phyloP scores from a whole-genome alignment of 2,329 filamentous ascomycete genomes.

The Aspergillus melleus region DNA sequence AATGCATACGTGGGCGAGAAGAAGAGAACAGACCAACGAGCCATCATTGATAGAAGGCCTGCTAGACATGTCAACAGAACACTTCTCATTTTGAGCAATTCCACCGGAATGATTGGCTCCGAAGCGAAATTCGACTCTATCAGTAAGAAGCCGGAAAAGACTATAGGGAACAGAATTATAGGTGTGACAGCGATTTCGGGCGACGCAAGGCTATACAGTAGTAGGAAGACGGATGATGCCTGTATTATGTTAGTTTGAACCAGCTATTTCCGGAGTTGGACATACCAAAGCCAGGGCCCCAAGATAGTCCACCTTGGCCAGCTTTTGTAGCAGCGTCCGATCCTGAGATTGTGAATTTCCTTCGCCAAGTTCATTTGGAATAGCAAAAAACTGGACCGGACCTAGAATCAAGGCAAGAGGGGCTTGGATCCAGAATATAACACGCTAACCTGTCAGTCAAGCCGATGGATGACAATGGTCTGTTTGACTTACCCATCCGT shows the following conservation, averaged over 20 bases:
- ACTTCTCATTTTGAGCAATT: slow-evolving; percentile 67
- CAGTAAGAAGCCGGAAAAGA: slow-evolving; percentile 59
- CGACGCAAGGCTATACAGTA: slow-evolving; percentile 70
- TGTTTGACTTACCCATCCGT: slow-evolving; percentile 65
- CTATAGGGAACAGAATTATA: slow-evolving; percentile 59
- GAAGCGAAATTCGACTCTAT: slow-evolving; percentile 64
- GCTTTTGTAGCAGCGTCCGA: slow-evolving; percentile 50
- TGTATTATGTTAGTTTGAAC: slow-evolving; percentile 29
- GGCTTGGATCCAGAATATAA: slow-evolving; percentile 71
- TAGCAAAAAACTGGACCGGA: slow-evolving; percentile 61
- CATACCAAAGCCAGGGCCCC: slow-evolving; percentile 67
- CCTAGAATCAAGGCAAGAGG: slow-evolving; percentile 65
- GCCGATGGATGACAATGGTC: background rate
- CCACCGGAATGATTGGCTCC: slow-evolving; percentile 74
- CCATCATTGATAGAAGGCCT: slow-evolving; percentile 76
- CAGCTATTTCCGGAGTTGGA: background rate
- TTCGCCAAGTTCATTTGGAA: slow-evolving; percentile 52
- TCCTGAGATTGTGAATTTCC: slow-evolving; percentile 39
- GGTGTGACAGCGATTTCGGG: slow-evolving; percentile 61
- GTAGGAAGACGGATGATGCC: slow-evolving; percentile 65
- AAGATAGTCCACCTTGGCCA: slow-evolving; percentile 71
- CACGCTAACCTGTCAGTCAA: slow-evolving; percentile 50
- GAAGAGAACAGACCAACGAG: slow-evolving; percentile 78
- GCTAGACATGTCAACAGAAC: slow-evolving; percentile 72
- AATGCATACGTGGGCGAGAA: slow-evolving; percentile 79